These are phyloP conservation scores for Monilinia polystroma DNA, from an alignment of 2,329 filamentous ascomycete genomes.

Conservation along the genomic window DNA sequence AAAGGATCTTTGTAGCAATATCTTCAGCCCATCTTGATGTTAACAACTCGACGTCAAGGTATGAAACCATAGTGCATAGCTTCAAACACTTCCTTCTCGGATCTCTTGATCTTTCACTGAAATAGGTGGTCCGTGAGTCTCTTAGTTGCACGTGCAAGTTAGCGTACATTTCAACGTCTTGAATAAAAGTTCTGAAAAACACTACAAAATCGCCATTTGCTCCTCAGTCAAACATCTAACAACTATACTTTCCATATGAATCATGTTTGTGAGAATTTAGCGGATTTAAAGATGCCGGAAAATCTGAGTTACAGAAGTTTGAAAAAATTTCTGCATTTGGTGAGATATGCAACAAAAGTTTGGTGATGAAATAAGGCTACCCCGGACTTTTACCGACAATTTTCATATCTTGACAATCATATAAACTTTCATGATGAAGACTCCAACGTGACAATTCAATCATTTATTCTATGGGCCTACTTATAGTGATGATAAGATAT, in stretches of 20 bases:
- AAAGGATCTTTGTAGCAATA: constrained; percentile 6
- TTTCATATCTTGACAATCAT: background rate
- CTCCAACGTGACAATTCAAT: background rate
- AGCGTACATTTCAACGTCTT: background rate
- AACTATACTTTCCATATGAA: background rate
- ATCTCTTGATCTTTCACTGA: too few relatives aligned
- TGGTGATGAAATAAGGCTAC: background rate
- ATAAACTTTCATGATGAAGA: background rate
- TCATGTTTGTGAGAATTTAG: background rate
- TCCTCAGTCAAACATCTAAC: background rate
- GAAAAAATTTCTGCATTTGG: background rate
- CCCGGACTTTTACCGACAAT: background rate
- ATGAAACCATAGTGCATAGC: constrained; percentile 5
- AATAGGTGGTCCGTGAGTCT: constrained; percentile 9
- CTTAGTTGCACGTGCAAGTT: background rate
- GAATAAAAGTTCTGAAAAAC: background rate
- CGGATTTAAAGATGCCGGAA: background rate
- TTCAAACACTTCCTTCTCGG: constrained; percentile 4
- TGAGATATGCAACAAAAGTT: constrained; percentile 6
- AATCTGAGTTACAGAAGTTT: background rate
- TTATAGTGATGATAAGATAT: background rate
- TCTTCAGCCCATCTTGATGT: background rate
- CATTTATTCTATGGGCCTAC: background rate
- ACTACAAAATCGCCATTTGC: background rate
- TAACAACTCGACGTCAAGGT: background rate